phyloP scores from a whole-genome alignment of 2,329 filamentous ascomycete species.

The Mycosphaerella arachidis region DNA sequence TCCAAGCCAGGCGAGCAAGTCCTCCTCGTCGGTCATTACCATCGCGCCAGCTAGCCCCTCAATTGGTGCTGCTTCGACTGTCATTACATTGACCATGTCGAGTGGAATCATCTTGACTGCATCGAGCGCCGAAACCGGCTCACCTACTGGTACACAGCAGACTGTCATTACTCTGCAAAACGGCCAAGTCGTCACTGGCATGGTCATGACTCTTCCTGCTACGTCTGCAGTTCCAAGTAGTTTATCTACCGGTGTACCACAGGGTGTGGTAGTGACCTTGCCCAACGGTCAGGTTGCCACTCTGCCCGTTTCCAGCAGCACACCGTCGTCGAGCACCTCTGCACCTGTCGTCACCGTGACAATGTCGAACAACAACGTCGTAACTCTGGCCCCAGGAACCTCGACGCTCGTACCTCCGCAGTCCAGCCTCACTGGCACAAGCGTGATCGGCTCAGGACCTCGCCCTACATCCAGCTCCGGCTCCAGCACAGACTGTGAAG shows the following conservation, averaged over 20 bases:
- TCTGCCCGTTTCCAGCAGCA: not conserved
- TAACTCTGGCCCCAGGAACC: not conserved
- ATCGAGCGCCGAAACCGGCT: no score
- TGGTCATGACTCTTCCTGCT: not conserved
- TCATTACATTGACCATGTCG: no score
- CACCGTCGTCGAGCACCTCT: not conserved
- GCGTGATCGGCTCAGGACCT: no score
- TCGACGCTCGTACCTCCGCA: no score
- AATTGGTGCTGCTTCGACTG: not conserved
- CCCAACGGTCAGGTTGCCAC: not conserved
- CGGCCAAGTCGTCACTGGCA: not conserved
- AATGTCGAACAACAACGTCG: not conserved
- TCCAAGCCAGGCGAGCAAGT: not conserved
- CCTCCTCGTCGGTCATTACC: not conserved
- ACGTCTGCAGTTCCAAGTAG: not conserved
- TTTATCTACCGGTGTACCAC: not conserved
- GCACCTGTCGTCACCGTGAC: not conserved
- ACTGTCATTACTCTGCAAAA: not conserved
- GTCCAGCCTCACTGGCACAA: no score
- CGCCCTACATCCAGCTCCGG: not conserved
- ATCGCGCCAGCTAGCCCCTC: not conserved
- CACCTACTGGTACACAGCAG: no score
- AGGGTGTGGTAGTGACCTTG: not conserved
- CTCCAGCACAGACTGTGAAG: not conserved
- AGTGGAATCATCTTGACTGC: no score